Conservation (phyloP, 2,329 filamentous ascomycete genomes). For the Colletotrichum graminicola region DNA sequence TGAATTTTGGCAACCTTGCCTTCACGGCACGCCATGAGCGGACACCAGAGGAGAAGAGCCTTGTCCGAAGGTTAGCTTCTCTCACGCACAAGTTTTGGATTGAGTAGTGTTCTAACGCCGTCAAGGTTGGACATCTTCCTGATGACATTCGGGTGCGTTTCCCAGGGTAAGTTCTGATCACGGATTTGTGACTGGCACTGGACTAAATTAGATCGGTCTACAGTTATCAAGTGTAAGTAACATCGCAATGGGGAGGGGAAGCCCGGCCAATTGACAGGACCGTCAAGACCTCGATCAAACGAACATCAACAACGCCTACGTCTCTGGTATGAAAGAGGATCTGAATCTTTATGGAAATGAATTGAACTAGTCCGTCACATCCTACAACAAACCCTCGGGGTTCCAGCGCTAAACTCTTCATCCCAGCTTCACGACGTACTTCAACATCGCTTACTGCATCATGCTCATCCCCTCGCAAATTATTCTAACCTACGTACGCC, state of each 20-base stretch:
- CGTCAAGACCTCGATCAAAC: constrained; percentile 51
- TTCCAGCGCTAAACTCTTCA: not conserved
- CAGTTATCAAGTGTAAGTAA: constrained; percentile 43
- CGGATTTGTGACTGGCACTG: not conserved
- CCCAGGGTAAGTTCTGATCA: constrained; percentile 31
- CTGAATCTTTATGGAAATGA: constrained; percentile 60
- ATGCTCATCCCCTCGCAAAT: constrained; percentile 48
- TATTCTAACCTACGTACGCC: constrained; percentile 47
- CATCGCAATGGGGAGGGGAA: not conserved
- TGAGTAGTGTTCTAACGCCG: not conserved
- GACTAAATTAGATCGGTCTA: constrained; percentile 25
- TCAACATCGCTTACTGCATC: constrained; percentile 45
- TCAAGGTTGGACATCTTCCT: constrained; percentile 40
- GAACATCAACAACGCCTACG: constrained; percentile 59
- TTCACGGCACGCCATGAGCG: constrained; percentile 39
- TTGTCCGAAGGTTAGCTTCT: constrained; percentile 20
- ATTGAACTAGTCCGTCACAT: constrained; percentile 42
- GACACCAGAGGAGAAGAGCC: constrained; percentile 33
- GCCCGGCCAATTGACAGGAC: not conserved
- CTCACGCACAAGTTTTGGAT: not conserved
- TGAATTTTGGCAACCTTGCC: constrained; percentile 35
- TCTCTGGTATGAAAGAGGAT: constrained; percentile 62
- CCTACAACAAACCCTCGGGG: not conserved
- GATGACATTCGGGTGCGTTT: constrained; percentile 43
- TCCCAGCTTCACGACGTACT: constrained; percentile 43